Evolutionary conservation across 1,284 basidiomycete species (phyloP).

Genomic region (Rhizoctonia solani): DNA sequence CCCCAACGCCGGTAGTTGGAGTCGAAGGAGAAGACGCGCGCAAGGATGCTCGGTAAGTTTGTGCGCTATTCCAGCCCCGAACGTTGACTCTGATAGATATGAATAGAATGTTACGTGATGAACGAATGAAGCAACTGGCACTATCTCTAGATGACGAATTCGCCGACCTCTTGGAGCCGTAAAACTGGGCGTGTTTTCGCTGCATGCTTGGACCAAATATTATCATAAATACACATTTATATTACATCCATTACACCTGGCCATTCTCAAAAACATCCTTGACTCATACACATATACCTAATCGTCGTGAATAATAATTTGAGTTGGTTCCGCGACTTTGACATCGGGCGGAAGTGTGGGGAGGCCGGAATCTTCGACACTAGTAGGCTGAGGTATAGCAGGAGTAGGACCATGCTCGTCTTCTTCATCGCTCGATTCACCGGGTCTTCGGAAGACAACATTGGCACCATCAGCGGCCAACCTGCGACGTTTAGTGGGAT

Average conservation of each 20-base stretch:
- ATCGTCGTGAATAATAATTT: constrained; percentile 42
- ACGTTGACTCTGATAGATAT: background rate
- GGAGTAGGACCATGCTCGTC: constrained; percentile 36
- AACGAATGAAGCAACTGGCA: constrained; percentile 17
- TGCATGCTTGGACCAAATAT: too few species aligned
- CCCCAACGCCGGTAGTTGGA: constrained; percentile 79
- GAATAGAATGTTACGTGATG: constrained; percentile 24
- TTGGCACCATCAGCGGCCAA: constrained; percentile 64
- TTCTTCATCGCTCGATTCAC: constrained; percentile 35
- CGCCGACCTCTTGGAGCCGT: constrained; percentile 26
- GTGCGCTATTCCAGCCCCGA: background rate
- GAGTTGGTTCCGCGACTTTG: constrained; percentile 38
- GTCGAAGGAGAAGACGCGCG: constrained; percentile 91
- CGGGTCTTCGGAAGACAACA: constrained; percentile 53
- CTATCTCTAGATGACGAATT: constrained; percentile 21
- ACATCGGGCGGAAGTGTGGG: constrained; percentile 21
- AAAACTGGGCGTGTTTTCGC: background rate
- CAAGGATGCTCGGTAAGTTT: constrained; percentile 75
- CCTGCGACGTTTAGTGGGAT: constrained; percentile 45
- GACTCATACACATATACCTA: background rate
- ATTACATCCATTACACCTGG: background rate
- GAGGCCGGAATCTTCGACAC: constrained; percentile 9
- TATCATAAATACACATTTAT: too few species aligned
- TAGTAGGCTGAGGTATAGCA: constrained; percentile 31
- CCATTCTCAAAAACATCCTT: background rate